Evolutionary conservation across 2,329 filamentous ascomycete species (phyloP).

Genomic region (Capronia coronata): DNA sequence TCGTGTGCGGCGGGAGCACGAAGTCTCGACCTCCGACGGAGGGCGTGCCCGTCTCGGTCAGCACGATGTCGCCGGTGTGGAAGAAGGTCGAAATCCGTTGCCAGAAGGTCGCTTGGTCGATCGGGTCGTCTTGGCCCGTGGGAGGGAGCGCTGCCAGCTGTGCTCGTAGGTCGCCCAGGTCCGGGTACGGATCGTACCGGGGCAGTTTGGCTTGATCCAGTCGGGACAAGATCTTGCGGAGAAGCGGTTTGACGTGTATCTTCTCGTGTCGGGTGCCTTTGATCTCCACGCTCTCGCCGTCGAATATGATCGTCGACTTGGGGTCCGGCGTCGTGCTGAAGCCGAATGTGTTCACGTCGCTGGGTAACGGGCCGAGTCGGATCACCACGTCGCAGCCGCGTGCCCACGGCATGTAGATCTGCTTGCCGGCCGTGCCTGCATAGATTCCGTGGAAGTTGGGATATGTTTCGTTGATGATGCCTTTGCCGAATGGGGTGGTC

Average conservation of each 20-base stretch:
- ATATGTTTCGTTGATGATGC: slow-evolving; percentile 45
- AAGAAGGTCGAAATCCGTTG: slow-evolving; percentile 53
- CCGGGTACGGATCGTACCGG: slow-evolving; percentile 30
- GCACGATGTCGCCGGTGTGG: slow-evolving; percentile 48
- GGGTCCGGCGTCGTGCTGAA: slow-evolving; percentile 30
- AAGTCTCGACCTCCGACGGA: slow-evolving; percentile 50
- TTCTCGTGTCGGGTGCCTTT: slow-evolving; percentile 70
- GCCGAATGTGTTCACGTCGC: slow-evolving; percentile 41
- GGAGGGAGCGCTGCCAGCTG: slow-evolving; percentile 44
- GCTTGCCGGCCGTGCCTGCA: slow-evolving; percentile 39
- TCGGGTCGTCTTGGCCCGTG: slow-evolving; percentile 44
- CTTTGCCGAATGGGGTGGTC: slow-evolving; percentile 46
- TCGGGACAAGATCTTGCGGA: slow-evolving; percentile 61
- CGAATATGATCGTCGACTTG: slow-evolving; percentile 63
- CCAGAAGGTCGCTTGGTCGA: slow-evolving; percentile 55
- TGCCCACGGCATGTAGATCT: slow-evolving; percentile 36
- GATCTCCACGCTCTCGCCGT: slow-evolving; percentile 66
- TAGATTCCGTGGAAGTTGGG: slow-evolving; percentile 48
- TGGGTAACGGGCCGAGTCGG: slow-evolving; percentile 44
- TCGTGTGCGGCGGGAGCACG: slow-evolving; percentile 44
- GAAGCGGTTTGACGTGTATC: slow-evolving; percentile 69
- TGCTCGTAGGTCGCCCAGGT: slow-evolving; percentile 42
- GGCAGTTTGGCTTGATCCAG: slow-evolving; percentile 40
- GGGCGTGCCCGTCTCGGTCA: slow-evolving; percentile 55
- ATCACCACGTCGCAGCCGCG: slow-evolving; percentile 42